Percentiles rank a stretch among this genome's conserved stretches.
Conservation (phyloP, 129 eudicot species). For the Dittrichia graveolens region DNA sequence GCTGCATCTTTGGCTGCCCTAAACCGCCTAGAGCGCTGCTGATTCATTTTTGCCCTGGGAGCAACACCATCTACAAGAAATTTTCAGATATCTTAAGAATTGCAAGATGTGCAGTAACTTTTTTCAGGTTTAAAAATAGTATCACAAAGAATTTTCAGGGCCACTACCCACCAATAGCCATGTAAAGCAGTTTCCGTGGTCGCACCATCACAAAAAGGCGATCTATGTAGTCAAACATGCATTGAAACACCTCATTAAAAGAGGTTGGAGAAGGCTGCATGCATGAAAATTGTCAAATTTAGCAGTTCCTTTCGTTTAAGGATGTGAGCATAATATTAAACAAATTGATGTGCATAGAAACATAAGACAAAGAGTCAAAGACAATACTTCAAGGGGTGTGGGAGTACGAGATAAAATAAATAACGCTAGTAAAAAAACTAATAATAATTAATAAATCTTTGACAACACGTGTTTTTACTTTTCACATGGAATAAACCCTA, state of each 20-base stretch:
- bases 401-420: neutral
- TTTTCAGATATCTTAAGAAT: slow-evolving; percentile 16
- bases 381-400: neutral
- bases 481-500: neutral
- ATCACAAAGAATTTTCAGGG: slow-evolving; percentile 3
- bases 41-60: slow-evolving; percentile 99
- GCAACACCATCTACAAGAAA: slow-evolving; percentile 89
- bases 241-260: slow-evolving; percentile 91
- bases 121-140: slow-evolving; percentile 3
- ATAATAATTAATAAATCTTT: neutral
- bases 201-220: slow-evolving; percentile 58
- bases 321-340: neutral
- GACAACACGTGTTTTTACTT: neutral
- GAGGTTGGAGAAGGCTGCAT: slow-evolving; percentile 97
- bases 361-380: neutral
- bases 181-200: slow-evolving; percentile 58
- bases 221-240: slow-evolving; percentile 67
- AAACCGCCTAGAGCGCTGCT: slow-evolving; percentile 96
- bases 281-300: slow-evolving; percentile 23
- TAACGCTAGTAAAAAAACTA: neutral
- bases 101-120: slow-evolving; percentile 2
- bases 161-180: slow-evolving; percentile 59
- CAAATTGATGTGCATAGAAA: neutral
- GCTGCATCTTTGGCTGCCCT: slow-evolving; percentile 99
- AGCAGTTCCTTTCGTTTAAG: neutral